A percentile compares a stretch with the other conserved stretches of the same genome.
phyloP scores from a whole-genome alignment of 495 filamentous ascomycete species.

The Aspergillus ostianus region DNA sequence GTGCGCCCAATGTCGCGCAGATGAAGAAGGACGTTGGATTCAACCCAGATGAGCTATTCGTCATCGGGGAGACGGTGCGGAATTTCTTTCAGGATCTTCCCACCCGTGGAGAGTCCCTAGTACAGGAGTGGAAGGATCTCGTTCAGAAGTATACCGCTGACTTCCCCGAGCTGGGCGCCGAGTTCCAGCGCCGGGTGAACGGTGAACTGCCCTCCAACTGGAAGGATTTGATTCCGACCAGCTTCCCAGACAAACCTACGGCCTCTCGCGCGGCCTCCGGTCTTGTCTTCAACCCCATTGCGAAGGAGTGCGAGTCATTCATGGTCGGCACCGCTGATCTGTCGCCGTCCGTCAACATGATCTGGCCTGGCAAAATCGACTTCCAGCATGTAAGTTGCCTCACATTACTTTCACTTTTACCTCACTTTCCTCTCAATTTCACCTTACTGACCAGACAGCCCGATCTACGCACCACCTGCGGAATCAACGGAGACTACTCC shows the following conservation, averaged over 20 bases:
- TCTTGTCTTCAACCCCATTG: slow-evolving; percentile 50
- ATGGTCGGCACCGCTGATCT: slow-evolving; percentile 62
- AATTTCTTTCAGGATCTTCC: slow-evolving; percentile 49
- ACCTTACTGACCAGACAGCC: slow-evolving; percentile 28
- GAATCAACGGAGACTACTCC: slow-evolving; percentile 48
- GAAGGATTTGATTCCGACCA: slow-evolving; percentile 42
- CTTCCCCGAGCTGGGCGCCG: slow-evolving; percentile 45
- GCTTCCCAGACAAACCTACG: slow-evolving; percentile 47
- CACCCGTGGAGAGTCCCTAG: slow-evolving; percentile 37
- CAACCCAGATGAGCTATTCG: slow-evolving; percentile 44
- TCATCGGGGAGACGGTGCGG: slow-evolving; percentile 44
- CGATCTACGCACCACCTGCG: slow-evolving; percentile 39
- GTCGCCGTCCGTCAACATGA: slow-evolving; percentile 57
- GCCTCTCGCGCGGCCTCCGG: slow-evolving; percentile 50
- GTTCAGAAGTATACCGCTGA: slow-evolving; percentile 37
- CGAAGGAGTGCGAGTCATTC: slow-evolving; percentile 43
- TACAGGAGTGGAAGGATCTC: slow-evolving; percentile 45
- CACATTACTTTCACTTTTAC: background rate
- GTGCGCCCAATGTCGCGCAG: slow-evolving; percentile 41
- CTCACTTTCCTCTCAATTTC: too few relatives aligned
- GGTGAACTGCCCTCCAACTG: slow-evolving; percentile 47
- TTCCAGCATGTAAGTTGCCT: slow-evolving; percentile 48
- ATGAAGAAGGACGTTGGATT: slow-evolving; percentile 50
- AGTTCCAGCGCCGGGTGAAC: slow-evolving; percentile 45
- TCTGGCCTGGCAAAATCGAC: slow-evolving; percentile 52